These are phyloP conservation scores for Cicer bijugum DNA, from an alignment of 306 rosid species.

Conservation along the genomic window DNA sequence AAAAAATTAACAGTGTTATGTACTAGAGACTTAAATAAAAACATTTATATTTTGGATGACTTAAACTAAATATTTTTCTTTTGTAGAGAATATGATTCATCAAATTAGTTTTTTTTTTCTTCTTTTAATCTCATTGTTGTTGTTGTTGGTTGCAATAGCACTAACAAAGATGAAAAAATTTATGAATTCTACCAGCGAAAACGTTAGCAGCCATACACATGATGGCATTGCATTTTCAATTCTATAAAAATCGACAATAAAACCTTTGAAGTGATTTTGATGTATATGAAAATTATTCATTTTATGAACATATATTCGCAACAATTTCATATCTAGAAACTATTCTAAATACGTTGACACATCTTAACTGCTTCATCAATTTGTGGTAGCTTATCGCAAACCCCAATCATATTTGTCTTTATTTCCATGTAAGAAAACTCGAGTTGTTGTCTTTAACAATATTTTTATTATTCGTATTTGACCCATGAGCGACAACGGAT, in stretches of 20 bases:
- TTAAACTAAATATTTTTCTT: too few relatives aligned
- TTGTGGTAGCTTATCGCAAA: background rate
- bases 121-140: too few relatives aligned
- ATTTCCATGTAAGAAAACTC: background rate
- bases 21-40: too few relatives aligned
- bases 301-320: background rate
- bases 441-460: too few relatives aligned
- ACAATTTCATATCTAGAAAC: background rate
- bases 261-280: background rate
- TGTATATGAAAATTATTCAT: background rate
- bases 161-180: too few relatives aligned
- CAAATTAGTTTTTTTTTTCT: too few relatives aligned
- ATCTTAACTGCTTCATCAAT: background rate
- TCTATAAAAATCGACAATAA: background rate
- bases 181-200: background rate
- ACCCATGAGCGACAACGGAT: too few relatives aligned
- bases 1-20: too few relatives aligned
- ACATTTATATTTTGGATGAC: too few relatives aligned
- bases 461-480: too few relatives aligned
- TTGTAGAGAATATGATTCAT: too few relatives aligned
- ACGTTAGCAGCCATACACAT: background rate
- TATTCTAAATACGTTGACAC: background rate
- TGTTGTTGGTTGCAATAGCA: too few relatives aligned
- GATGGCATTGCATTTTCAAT: background rate
- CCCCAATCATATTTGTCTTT: background rate